Conservation (phyloP, 805 yeast species). For the Candida quercuum region DNA sequence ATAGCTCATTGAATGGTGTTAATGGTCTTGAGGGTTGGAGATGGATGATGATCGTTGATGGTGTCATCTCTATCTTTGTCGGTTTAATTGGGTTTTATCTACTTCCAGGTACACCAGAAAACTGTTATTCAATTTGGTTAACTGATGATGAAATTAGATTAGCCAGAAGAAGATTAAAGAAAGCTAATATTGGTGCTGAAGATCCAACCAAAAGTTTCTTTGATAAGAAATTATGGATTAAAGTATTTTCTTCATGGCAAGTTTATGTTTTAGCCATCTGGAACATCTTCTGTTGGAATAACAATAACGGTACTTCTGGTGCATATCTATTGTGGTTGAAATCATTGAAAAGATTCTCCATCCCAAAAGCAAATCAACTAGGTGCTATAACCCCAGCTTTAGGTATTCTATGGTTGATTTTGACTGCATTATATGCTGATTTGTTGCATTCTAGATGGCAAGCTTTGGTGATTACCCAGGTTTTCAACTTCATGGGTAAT, state of each 20-base stretch:
- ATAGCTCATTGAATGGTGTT: constrained; percentile 34
- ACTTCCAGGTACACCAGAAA: constrained; percentile 64
- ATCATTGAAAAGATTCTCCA: constrained; percentile 32
- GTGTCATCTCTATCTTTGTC: constrained; percentile 40
- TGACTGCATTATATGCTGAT: constrained; percentile 24
- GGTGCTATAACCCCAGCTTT: constrained; percentile 37
- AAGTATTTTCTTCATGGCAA: constrained; percentile 51
- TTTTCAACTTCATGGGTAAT: constrained; percentile 43
- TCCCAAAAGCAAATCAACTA: constrained; percentile 35
- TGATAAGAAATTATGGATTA: constrained; percentile 45
- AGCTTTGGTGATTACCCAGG: constrained; percentile 39
- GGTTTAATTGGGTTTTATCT: constrained; percentile 22
- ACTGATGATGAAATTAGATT: constrained; percentile 53
- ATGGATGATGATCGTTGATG: constrained; percentile 65
- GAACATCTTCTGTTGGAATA: constrained; percentile 54
- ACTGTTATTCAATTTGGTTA: constrained; percentile 47
- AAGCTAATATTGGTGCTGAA: constrained; percentile 29
- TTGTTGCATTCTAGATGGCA: constrained; percentile 30
- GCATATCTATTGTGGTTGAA: constrained; percentile 41
- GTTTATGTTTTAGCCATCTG: constrained; percentile 47
- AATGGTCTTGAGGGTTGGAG: constrained; percentile 55
- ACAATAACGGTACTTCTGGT: constrained; percentile 45
- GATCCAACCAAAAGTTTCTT: constrained; percentile 25
- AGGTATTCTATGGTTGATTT: constrained; percentile 10
- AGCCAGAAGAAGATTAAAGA: constrained; percentile 39